A percentile compares a stretch with the other conserved stretches of the same genome.
Conservation (phyloP, 164 flowering plant genomes). For the Malania oleifera region DNA sequence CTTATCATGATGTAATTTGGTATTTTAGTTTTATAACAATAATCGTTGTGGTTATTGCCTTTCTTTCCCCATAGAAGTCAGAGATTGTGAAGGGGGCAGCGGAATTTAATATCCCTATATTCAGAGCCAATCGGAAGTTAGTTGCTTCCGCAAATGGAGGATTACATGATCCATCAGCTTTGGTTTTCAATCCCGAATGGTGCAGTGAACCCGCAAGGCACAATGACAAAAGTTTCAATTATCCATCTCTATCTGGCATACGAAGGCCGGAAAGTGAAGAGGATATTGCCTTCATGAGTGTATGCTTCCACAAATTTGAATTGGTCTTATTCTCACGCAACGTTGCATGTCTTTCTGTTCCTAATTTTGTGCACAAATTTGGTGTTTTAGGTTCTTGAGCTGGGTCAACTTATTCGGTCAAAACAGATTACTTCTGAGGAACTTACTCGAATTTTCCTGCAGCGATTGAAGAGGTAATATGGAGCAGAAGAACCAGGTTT, state of each 20-base stretch:
- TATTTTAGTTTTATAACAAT: not conserved
- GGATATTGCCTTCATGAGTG: slow-evolving; percentile 87
- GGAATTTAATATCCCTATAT: slow-evolving; percentile 61
- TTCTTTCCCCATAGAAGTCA: slow-evolving; percentile 31
- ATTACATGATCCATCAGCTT: slow-evolving; percentile 58
- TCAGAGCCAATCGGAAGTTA: slow-evolving; percentile 49
- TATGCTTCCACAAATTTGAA: slow-evolving; percentile 6
- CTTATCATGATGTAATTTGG: not conserved
- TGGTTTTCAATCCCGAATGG: slow-evolving; percentile 76
- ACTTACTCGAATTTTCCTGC: slow-evolving; percentile 59
- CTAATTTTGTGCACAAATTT: not conserved
- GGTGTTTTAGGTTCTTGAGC: slow-evolving; percentile 62
- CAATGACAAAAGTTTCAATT: slow-evolving; percentile 25
- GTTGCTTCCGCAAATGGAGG: slow-evolving; percentile 85
- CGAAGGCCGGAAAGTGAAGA: slow-evolving; percentile 45
- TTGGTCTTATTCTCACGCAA: not conserved
- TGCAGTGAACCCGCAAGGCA: slow-evolving; percentile 7
- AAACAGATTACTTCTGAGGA: slow-evolving; percentile 72
- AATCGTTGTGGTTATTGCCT: not conserved
- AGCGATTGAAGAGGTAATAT: slow-evolving; percentile 64
- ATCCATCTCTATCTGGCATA: slow-evolving; percentile 38
- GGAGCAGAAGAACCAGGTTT: not conserved
- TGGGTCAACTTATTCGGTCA: slow-evolving; percentile 64
- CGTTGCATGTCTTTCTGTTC: not conserved
- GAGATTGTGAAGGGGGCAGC: slow-evolving; percentile 64